Evolutionary conservation across 2,329 filamentous ascomycete species (phyloP).

Genomic region (Simplicillium aogashimaense): DNA sequence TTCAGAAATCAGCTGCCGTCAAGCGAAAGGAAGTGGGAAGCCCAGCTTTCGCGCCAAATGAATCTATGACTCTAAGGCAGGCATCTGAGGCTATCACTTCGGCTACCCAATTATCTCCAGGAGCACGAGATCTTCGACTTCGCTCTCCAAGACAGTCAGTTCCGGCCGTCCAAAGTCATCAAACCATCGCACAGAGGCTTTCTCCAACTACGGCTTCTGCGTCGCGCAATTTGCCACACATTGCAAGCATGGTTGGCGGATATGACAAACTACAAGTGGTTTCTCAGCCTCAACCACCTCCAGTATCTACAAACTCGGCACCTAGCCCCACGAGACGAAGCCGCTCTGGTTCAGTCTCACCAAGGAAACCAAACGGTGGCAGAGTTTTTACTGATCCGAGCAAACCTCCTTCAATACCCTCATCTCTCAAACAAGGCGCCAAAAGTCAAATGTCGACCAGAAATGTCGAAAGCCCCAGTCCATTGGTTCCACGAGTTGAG

Average conservation of each 20-base stretch:
- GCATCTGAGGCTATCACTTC: slow-evolving; percentile 25
- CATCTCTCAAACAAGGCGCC: slow-evolving; percentile 1
- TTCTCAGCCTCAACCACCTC: too few species aligned
- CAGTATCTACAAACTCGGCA: not conserved
- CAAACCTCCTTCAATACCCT: slow-evolving; percentile 6
- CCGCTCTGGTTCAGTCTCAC: not conserved
- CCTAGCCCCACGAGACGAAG: slow-evolving; percentile 2
- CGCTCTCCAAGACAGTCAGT: slow-evolving; percentile 36
- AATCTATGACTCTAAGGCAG: too few species aligned
- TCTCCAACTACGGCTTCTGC: not conserved
- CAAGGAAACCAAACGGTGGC: not conserved
- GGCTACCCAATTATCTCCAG: slow-evolving; percentile 40
- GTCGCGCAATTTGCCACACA: too few species aligned
- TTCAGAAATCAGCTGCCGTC: not conserved
- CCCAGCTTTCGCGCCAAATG: not conserved
- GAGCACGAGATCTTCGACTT: slow-evolving; percentile 36
- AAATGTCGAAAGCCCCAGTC: not conserved
- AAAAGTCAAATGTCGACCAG: slow-evolving; percentile 1
- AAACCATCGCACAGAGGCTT: not conserved
- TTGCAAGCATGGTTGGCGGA: too few species aligned
- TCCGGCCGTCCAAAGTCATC: not conserved
- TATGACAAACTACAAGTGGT: too few species aligned
- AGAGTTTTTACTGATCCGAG: slow-evolving; percentile 7
- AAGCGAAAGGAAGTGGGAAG: not conserved
- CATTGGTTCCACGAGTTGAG: slow-evolving; percentile 4